Conservation (phyloP, 2,329 filamentous ascomycete genomes). For the Cryphonectria nitschkei region DNA sequence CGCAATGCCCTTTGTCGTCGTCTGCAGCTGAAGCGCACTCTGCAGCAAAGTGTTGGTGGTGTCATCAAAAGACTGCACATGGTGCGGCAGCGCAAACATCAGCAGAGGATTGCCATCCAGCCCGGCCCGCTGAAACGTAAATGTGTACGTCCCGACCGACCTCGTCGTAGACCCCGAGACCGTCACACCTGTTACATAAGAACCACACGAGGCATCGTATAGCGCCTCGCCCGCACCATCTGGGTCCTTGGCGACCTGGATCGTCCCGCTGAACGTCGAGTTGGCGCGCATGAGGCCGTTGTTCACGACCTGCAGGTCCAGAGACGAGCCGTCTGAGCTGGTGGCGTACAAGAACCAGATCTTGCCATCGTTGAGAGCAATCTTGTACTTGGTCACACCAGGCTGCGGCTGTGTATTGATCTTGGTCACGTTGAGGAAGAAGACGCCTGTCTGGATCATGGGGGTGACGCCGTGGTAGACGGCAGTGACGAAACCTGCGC, state of each 20-base stretch:
- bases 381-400: constrained; percentile 75
- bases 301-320: constrained; percentile 70
- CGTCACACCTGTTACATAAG: constrained; percentile 68
- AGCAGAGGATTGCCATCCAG: constrained; percentile 63
- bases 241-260: constrained; percentile 84
- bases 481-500: constrained; percentile 85
- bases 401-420: constrained; percentile 59
- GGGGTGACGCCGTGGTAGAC: constrained; percentile 74
- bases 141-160: constrained; percentile 69
- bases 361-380: constrained; percentile 71
- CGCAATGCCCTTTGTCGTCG: constrained; percentile 83
- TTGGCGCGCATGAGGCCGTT: constrained; percentile 68
- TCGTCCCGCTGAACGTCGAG: constrained; percentile 71
- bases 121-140: constrained; percentile 75
- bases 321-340: constrained; percentile 58
- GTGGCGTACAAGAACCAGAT: constrained; percentile 83
- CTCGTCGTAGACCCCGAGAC: constrained; percentile 67
- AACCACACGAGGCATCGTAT: constrained; percentile 76
- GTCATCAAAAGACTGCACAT: constrained; percentile 73
- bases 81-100: constrained; percentile 90
- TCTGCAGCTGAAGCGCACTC: constrained; percentile 66
- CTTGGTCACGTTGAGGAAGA: constrained; percentile 70
- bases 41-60: constrained; percentile 54
- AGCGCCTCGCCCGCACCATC: constrained; percentile 62
- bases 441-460: constrained; percentile 72